Base-by-base conservation (phyloP, 2,329 filamentous ascomycete species). In the Ilyonectria mors-panacis region DNA sequence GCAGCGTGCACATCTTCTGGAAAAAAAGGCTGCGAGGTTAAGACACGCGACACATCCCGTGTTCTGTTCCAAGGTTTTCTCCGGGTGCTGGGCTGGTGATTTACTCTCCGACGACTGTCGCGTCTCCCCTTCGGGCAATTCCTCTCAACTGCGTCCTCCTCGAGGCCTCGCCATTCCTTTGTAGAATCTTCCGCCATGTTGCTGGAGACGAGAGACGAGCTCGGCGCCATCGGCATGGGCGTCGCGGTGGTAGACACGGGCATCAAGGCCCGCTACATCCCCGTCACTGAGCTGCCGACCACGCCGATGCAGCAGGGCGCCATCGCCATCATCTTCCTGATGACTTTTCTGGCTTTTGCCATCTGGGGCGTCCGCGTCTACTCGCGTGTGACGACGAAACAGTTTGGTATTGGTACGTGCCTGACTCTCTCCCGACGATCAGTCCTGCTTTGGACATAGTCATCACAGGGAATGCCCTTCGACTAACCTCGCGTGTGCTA, bases 321-420 rank as follows among this genome's bases (percentile, higher is more conserved):
- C 39, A 51, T 69, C 12, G 71, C 66, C 23, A 71, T 74, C 19
- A 66, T 73, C 30, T 72, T 72, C 15, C 26, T 71, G 4, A 62
- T 72, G 62, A 67, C 64, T 0, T 61, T 63, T 39, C 67, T 74
- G 12, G 66, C 70, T 17, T 70, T 74, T 48, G 42, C 45, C 10
- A 23, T 69, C 28, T 71, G 67, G 65, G 47, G 12, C 1, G 13
- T 70, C 15, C 72, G 70, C 2, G 69, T 74, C 39, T 71, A 72
- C 53, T 66, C 70, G n/a, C 62, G 72, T 9, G 63, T 60, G 2
- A 63, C 51, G 10, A 59, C 72, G 1, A 72, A 73, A 23, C 68
- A 73, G 23, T 9, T 74, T 4, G 68, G 72, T 12, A 37, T 66
- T 26, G 71, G 72, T 73, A 53, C 30, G 72, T 50, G 12, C 19